A percentile compares a stretch with the other conserved stretches of the same genome.
Conservation (phyloP, 139 green algal genomes). For the Closterium sp. region DNA sequence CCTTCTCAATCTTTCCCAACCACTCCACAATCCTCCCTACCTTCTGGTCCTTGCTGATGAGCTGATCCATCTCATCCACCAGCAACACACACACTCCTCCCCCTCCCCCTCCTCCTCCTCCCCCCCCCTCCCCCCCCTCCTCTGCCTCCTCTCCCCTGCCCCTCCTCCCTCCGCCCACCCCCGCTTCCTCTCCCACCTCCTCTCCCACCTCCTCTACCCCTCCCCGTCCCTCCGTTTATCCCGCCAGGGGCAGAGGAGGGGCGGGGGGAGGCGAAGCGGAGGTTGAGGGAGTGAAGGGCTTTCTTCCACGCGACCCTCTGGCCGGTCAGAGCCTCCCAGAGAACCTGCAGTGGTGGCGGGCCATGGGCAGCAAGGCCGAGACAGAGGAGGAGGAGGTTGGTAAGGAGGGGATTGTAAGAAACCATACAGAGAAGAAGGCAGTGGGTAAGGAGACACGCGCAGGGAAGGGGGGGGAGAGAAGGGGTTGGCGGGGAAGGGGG, state of each 20-base stretch:
- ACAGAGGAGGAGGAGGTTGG: not conserved
- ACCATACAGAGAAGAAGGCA: not conserved
- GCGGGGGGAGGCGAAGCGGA: constrained; percentile 56
- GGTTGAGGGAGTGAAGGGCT: constrained; percentile 67
- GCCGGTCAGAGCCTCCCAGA: constrained; percentile 73
- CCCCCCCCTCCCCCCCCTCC: not conserved
- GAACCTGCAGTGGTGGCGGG: too few species aligned
- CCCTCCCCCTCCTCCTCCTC: not conserved
- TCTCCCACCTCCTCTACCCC: constrained; percentile 5
- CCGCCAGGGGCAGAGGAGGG: not conserved
- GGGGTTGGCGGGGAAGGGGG: not conserved
- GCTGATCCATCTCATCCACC: constrained; percentile 95
- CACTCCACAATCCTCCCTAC: not conserved
- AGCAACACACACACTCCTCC: constrained; percentile 62
- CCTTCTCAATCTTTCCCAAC: too few species aligned
- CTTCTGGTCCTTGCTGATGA: constrained; percentile 84
- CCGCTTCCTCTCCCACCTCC: not conserved
- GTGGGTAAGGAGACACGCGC: too few species aligned
- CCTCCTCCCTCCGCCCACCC: not conserved
- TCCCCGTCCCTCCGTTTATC: not conserved
- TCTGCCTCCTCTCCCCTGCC: not conserved
- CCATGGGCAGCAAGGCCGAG: too few species aligned
- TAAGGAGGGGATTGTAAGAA: not conserved
- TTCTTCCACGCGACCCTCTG: constrained; percentile 59
- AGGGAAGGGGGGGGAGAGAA: not conserved